Base-by-base conservation (phyloP, 306 rosid species). In the Fragaria iinumae region DNA sequence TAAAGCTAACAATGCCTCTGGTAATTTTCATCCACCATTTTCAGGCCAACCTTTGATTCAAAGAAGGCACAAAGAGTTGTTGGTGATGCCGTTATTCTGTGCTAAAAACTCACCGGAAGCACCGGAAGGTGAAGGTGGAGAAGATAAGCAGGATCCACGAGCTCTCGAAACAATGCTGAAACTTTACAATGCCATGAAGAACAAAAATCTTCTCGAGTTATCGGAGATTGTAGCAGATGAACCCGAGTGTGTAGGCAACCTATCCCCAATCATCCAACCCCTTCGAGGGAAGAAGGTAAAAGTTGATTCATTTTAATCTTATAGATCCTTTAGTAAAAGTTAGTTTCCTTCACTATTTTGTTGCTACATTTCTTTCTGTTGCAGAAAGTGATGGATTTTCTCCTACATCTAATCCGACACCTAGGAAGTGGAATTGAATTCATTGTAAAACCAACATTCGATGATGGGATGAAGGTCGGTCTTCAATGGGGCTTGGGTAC, bases 401-500 rank as follows among this genome's bases (percentile, higher is more conserved):
- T 87, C 65, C 76, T 84, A 49, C 0, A 50, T 82, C 72, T 89
- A 73, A 86, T 78, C 47, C 77, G 43, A 55, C 65, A 32, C 43
- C 82, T 89, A 7, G 88, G 91, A 64, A 64, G 80, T 18, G 74
- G 77, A 62, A 17, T 84, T 73, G 70, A 86, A 34, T 79, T 91
- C 75, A 57, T 80, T 29, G 80, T 90, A 70, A 76, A 70, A 55
- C 96, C 93, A 2, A 91, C 91, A 63, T 66, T 78, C 62, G 80
- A 80, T 5, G 86, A 90, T 13, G 98, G 97, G 72, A 71, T 89
- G 81, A 75, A 41, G 14, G 88, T 93, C 39, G 96, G 93, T 11
- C 64, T 93, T 21, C 77, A 79, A 17, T 93, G 97, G 98, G 86
- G 69, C 83, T 80, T 90, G 27, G 90, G 98, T 93, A 91, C 45